Conservation (phyloP, 805 yeast genomes). For the Candida sonorensis region DNA sequence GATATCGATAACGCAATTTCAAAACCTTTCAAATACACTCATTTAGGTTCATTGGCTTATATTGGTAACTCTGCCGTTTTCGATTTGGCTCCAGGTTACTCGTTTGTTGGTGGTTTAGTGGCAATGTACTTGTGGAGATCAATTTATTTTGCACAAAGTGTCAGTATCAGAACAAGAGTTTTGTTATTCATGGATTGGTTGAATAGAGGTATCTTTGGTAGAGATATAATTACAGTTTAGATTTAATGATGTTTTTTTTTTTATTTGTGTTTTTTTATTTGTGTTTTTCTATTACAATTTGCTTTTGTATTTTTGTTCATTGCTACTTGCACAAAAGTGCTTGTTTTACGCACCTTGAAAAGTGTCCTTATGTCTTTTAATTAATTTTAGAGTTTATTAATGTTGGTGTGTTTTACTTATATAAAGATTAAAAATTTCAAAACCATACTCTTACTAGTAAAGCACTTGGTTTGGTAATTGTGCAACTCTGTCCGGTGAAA, state of each 20-base stretch:
- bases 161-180: conserved; percentile 56
- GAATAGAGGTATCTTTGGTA: conserved; percentile 52
- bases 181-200: conserved; percentile 63
- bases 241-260: conserved; percentile 1
- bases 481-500: too few relatives aligned
- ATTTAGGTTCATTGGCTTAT: conserved; percentile 62
- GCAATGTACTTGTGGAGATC: conserved; percentile 75
- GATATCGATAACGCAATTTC: conserved; percentile 50
- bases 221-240: conserved; percentile 32
- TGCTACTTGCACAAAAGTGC: background rate
- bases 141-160: conserved; percentile 62
- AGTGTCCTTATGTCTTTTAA: too few relatives aligned
- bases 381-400: too few relatives aligned
- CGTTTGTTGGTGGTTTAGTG: conserved; percentile 56
- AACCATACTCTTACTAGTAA: too few relatives aligned
- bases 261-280: background rate
- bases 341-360: too few relatives aligned
- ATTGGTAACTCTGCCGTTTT: conserved; percentile 67
- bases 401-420: too few relatives aligned
- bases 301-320: background rate
- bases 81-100: conserved; percentile 53
- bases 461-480: too few relatives aligned
- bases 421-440: too few relatives aligned
- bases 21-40: conserved; percentile 56
- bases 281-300: background rate